Evolutionary conservation across 1,284 basidiomycete species (phyloP), one percentile per base, ranked within the genome.

Genomic region (Tylopilus orsonianus): DNA sequence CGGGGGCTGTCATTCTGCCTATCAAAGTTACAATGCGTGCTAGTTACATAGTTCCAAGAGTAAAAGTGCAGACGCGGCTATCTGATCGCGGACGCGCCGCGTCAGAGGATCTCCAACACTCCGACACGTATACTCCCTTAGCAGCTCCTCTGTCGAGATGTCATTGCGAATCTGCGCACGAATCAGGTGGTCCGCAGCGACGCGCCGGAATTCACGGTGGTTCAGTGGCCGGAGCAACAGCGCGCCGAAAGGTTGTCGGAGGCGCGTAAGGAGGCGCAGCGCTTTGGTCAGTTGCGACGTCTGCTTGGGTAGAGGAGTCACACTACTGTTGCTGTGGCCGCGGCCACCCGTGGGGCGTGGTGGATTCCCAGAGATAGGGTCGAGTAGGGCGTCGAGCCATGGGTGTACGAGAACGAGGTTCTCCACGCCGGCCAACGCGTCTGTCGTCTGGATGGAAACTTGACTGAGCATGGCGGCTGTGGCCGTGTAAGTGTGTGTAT

Each of bases 201-300:
- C 20, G 6, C 49, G 49, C 13, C 22, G 19, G 6, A 46, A 51
- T 13, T 46, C 32, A 5, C 34, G 23, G 4, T 2, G 33, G 13
- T 39, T 55, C 26, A 19, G 35, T 29, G 20, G 32, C 9, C 5
- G 3, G 32, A 52, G 49, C 16, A 52, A 39, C 20, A 53, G 33
- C 4, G 50, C 43, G 14, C 50, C 52, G n/a, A 55, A 53, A 4
- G 44, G 52, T 13, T 54, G 34, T 44, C 38, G 41, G 22, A 54
- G 52, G 16, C 33, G 9, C 12, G 24, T 5, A 37, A 24, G 33
- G 24, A 42, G 34, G n/a, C 32, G 32, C 13, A 33, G 9, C 9
- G 32, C n/a, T 33, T n/a, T 33, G 6, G 14, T 33, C 5, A 33
- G 32, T n/a, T 33, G 13, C 32, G 32, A 33, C 9, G 14, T n/a